Evolutionary conservation across 2,329 filamentous ascomycete species (phyloP).

Genomic region (Emmonsia crescens): DNA sequence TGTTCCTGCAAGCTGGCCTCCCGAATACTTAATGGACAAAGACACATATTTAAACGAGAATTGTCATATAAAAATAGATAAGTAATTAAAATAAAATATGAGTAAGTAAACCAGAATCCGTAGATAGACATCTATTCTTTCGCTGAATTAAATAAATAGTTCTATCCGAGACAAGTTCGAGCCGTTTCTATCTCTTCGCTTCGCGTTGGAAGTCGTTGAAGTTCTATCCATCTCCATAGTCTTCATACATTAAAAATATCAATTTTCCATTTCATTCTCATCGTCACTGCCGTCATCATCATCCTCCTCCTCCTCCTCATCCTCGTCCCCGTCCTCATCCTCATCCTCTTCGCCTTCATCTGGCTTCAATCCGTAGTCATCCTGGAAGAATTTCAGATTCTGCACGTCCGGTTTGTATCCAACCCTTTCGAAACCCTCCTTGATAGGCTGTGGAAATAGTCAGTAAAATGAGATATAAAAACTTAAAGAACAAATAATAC

Average conservation of each 20-base stretch:
- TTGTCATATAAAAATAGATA: too few relatives aligned
- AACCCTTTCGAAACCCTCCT: constrained; percentile 59
- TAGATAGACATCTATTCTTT: not conserved
- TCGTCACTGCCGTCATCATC: constrained; percentile 41
- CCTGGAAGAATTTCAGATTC: constrained; percentile 68
- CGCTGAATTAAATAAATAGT: not conserved
- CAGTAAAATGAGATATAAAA: constrained; percentile 11
- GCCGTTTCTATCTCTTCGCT: not conserved
- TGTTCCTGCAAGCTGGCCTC: not conserved
- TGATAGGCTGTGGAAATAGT: constrained; percentile 50
- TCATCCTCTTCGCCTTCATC: constrained; percentile 49
- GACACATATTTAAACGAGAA: too few relatives aligned
- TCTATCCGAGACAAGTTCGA: not conserved
- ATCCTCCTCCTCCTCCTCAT: constrained; percentile 35
- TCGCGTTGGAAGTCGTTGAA: too few relatives aligned
- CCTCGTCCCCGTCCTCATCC: constrained; percentile 44
- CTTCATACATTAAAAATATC: not conserved
- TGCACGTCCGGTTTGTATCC: constrained; percentile 72
- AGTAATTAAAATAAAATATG: not conserved
- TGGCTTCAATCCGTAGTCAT: constrained; percentile 73
- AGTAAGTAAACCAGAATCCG: not conserved
- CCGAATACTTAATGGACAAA: not conserved
- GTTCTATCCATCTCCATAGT: not conserved
- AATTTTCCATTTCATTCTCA: not conserved
- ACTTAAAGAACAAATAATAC: constrained; percentile 3